Evolutionary conservation across 2,329 filamentous ascomycete species (phyloP).

Genomic region (Byssochlamys sp.): DNA sequence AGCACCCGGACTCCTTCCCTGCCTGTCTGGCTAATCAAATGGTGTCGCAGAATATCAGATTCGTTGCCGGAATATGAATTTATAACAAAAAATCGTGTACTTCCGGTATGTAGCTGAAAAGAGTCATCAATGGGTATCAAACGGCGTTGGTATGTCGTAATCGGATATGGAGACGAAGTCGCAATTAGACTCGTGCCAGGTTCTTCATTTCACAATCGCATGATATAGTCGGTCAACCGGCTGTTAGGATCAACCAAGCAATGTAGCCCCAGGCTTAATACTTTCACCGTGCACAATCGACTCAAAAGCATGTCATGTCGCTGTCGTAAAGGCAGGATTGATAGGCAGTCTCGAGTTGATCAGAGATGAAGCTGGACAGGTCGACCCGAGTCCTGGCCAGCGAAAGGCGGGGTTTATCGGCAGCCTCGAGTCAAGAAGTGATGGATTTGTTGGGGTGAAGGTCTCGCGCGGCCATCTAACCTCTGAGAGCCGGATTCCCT

Average conservation of each 20-base stretch:
- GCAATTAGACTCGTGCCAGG: neutral
- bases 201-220: neutral
- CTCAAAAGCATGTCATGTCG: neutral
- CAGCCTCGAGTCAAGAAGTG: slow-evolving; percentile 21
- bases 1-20: neutral
- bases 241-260: neutral
- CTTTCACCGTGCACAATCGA: no score
- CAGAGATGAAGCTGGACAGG: slow-evolving; percentile 1
- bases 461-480: slow-evolving; percentile 5
- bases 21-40: neutral
- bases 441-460: slow-evolving; percentile 9
- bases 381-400: neutral
- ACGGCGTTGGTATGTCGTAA: neutral
- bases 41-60: neutral
- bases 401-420: slow-evolving; percentile 23
- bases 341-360: neutral
- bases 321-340: neutral
- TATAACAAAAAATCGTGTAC: neutral
- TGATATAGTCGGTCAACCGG: neutral
- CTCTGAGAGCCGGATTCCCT: slow-evolving; percentile 4
- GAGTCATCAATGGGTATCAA: neutral
- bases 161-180: neutral
- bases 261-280: neutral
- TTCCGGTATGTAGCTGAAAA: neutral
- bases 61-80: neutral